phyloP scores from a whole-genome alignment of 2,329 filamentous ascomycete species.

The Lasiodiplodia gonubiensis region DNA sequence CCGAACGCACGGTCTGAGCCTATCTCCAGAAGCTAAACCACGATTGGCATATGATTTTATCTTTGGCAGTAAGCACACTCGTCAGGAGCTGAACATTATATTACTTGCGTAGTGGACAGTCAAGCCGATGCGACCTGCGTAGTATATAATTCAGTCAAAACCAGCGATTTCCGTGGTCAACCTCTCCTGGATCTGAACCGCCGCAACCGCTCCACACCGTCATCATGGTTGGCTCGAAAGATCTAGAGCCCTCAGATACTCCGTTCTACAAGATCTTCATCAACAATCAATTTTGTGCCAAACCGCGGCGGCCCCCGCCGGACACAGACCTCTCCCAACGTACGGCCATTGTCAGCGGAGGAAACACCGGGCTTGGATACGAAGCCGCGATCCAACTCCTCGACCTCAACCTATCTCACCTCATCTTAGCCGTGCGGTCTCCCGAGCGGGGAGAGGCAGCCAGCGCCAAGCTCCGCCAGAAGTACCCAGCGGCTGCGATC shows the following conservation, averaged over 20 bases:
- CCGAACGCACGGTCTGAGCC: no score
- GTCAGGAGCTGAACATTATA: no score
- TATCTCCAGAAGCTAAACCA: no score
- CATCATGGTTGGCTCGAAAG: background rate
- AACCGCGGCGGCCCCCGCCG: background rate
- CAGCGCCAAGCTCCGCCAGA: background rate
- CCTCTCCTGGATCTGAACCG: no score
- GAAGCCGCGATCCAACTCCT: background rate
- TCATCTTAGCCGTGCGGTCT: background rate
- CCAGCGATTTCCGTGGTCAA: no score
- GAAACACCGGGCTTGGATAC: background rate
- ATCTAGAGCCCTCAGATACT: background rate
- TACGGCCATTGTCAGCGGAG: background rate
- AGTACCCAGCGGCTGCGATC: background rate
- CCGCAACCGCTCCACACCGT: background rate
- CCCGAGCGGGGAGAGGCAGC: background rate
- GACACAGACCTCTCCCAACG: background rate
- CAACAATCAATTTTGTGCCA: background rate
- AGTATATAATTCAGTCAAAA: no score
- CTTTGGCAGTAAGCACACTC: no score
- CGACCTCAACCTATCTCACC: background rate
- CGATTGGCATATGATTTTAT: no score
- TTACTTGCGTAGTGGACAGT: no score
- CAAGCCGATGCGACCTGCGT: no score
- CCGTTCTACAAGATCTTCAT: background rate